Evolutionary conservation across 179 eudicot genomes (phyloP).

Genomic region (Sideroxylon spinosum): DNA sequence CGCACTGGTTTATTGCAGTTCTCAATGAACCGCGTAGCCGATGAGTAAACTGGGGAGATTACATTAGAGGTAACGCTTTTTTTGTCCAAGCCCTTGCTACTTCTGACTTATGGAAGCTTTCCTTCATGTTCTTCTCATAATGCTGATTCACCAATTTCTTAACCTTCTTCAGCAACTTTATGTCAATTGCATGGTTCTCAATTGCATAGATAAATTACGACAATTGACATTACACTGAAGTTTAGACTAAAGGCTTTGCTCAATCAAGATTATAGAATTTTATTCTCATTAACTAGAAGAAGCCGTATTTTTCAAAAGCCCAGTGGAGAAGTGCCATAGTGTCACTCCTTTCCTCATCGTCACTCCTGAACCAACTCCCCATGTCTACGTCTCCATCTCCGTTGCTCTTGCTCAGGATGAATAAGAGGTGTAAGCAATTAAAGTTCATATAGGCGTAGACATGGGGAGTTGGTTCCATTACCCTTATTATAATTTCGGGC

Average conservation of each 20-base stretch:
- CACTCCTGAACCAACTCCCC: too few relatives aligned
- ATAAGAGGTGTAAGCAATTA: not conserved
- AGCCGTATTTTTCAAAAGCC: slow-evolving; percentile 81
- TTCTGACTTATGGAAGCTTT: slow-evolving; percentile 48
- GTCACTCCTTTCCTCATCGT: slow-evolving; percentile 54
- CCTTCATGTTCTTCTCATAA: slow-evolving; percentile 57
- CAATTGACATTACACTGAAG: not conserved
- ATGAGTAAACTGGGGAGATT: too few relatives aligned
- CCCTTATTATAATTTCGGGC: not conserved
- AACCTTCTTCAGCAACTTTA: slow-evolving; percentile 52
- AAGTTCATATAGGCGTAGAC: slow-evolving; percentile 29
- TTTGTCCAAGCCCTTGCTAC: slow-evolving; percentile 39
- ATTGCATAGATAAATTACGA: slow-evolving; percentile 33
- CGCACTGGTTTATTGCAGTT: too few relatives aligned
- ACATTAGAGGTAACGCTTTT: slow-evolving; percentile 29
- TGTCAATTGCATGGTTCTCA: slow-evolving; percentile 68
- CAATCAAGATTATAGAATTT: not conserved
- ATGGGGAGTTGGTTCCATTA: not conserved
- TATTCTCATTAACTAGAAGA: slow-evolving; percentile 48
- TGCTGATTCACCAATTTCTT: slow-evolving; percentile 47
- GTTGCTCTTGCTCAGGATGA: slow-evolving; percentile 2
- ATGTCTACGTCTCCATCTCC: slow-evolving; percentile 63
- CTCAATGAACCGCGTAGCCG: too few relatives aligned
- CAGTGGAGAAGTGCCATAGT: slow-evolving; percentile 65
- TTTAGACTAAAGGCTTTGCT: not conserved